phyloP scores from a whole-genome alignment of 805 yeast species.

The Kluyveromyces nonfermentans region DNA sequence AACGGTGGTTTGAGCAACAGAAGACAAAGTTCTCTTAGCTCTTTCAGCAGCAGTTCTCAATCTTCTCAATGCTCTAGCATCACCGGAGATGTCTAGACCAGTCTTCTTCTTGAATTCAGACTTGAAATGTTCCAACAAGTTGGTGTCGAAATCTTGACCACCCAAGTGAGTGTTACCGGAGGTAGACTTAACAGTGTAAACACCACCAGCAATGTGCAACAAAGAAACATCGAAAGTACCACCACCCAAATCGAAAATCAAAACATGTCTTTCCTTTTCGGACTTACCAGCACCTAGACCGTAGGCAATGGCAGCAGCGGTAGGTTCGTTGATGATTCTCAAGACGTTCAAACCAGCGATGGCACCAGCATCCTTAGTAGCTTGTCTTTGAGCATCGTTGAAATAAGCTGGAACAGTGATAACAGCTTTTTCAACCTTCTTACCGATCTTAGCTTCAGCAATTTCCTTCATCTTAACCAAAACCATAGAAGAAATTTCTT shows the following conservation, averaged over 20 bases:
- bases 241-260: conserved; percentile 96
- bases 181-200: conserved; percentile 93
- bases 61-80: conserved; percentile 95
- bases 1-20: conserved; percentile 91
- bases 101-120: conserved; percentile 93
- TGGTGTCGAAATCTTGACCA: conserved; percentile 98
- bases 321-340: conserved; percentile 73
- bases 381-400: conserved; percentile 75
- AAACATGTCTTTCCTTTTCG: conserved; percentile 75
- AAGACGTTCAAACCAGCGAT: conserved; percentile 70
- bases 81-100: conserved; percentile 79
- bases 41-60: conserved; percentile 98
- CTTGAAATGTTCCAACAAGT: conserved; percentile 87
- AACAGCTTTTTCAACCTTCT: conserved; percentile 64
- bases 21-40: conserved; percentile 96
- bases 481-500: conserved; percentile 69
- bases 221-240: conserved; percentile 97
- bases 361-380: conserved; percentile 76
- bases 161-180: conserved; percentile 99
- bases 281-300: conserved; percentile 90
- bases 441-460: conserved; percentile 70
- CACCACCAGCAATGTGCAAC: conserved; percentile 89
- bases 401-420: conserved; percentile 74
- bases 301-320: conserved; percentile 98
- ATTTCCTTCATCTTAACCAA: conserved; percentile 75